Evolutionary conservation across 495 filamentous ascomycete genomes (phyloP), one percentile per base, ranked within the genome.

Genomic region (Penicillium paxilli): DNA sequence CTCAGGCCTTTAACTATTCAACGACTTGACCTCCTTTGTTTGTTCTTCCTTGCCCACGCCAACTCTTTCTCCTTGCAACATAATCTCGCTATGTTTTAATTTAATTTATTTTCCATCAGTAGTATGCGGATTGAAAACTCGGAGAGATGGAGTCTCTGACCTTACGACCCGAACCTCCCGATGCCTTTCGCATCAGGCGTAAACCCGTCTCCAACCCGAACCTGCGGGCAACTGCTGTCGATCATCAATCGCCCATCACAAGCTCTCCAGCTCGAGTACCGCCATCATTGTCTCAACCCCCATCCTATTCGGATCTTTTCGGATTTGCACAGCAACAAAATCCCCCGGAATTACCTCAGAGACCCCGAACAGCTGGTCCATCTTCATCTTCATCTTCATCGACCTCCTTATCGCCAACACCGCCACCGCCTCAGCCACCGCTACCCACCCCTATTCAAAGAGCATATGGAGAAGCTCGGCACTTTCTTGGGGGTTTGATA

Each of bases 401-500:
- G 4, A 28, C 16, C 35, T 38, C 35, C 14, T 16, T 38, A 38
- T 19, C 42, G 12, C 35, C 52, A 26, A 9, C 58, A 30, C 41
- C 49, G 17, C 20, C 56, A 3, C 49, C 50, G 21, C 26, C 54
- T 12, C 62, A 22, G 22, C 55, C 19, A 1, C 47, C 47, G n/a
- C 28, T 47, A 17, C 48, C 57, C 7, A 59, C 63, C 5, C 44
- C 62, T 21, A 53, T 66, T 22, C 66, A 71, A 51, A 72, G 73
- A 8, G 80, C 79, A 54, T 69, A 83, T 14, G 72, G 75, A 10
- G 82, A 86, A 57, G 79, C 83, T 0, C 74, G 78, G 10, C 80
- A 88, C 62, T 84, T 87, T 44, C 79, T 86, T 19, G 81, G 80
- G 2, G 85, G 85, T 4, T 67, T 89, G 25, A 76, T 89, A 37